Percentiles rank a stretch among this genome's conserved stretches.
Evolutionary conservation across 1,139 yeast species (phyloP).

Genomic region (Yamadazyma atlantica): DNA sequence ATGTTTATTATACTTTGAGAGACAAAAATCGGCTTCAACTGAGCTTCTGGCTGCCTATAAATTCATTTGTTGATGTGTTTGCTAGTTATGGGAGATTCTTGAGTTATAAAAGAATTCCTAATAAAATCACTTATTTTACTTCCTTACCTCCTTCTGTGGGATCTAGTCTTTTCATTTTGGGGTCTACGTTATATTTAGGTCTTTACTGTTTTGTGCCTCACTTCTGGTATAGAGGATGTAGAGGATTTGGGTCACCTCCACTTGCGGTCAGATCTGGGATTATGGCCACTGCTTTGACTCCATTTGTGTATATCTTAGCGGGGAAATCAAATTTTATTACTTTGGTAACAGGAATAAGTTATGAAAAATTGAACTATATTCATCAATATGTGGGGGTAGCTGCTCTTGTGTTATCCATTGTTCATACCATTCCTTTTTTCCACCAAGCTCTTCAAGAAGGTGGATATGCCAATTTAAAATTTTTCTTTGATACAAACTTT

Average conservation of each 20-base stretch:
- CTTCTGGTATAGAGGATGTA: conserved; percentile 55
- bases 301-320: conserved; percentile 49
- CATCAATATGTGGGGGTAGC: conserved; percentile 52
- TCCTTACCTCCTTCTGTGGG: conserved; percentile 58
- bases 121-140: conserved; percentile 28
- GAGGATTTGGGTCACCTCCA: conserved; percentile 68
- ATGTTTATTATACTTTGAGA: conserved; percentile 32
- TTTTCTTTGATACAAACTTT: conserved; percentile 17
- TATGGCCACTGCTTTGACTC: conserved; percentile 53
- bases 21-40: conserved; percentile 22
- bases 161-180: conserved; percentile 37
- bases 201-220: conserved; percentile 51
- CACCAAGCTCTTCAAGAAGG: conserved; percentile 51
- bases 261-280: conserved; percentile 54
- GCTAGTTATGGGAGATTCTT: conserved; percentile 45
- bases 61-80: conserved; percentile 27
- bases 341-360: conserved; percentile 53
- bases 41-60: conserved; percentile 4
- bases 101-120: conserved; percentile 51
- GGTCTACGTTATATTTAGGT: conserved; percentile 44
- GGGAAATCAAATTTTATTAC: conserved; percentile 56
- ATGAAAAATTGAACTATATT: conserved; percentile 52
- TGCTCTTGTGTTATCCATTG: conserved; percentile 47
- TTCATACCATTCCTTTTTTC: conserved; percentile 57
- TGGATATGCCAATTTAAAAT: conserved; percentile 31